phyloP scores from a whole-genome alignment of 495 filamentous ascomycete genomes.

The Acidomyces sp. region DNA sequence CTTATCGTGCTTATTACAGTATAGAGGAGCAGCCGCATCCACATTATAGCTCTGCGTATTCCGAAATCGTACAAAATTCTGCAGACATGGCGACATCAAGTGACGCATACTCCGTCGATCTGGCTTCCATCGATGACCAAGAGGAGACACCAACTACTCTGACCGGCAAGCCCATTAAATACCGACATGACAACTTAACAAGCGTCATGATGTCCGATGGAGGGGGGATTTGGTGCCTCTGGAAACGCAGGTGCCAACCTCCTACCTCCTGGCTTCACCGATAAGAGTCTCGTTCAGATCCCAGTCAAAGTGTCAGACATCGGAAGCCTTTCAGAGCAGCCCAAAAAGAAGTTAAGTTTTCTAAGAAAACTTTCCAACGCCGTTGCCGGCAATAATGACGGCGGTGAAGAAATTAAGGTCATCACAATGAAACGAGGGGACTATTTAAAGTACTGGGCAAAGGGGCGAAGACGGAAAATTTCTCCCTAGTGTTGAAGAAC shows the following conservation, averaged over 20 bases:
- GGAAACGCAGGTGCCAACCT: neutral
- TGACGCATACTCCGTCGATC: neutral
- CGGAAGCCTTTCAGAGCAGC: neutral
- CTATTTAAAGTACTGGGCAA: neutral
- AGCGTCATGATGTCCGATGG: neutral
- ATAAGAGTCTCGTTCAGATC: neutral
- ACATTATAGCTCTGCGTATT: too few species aligned
- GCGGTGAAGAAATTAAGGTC: neutral
- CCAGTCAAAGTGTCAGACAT: neutral
- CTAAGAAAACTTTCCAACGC: neutral
- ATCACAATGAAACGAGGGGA: neutral
- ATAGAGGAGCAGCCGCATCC: too few species aligned
- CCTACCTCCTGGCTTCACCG: neutral
- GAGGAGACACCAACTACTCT: neutral
- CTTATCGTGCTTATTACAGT: neutral
- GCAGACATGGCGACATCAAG: too few species aligned
- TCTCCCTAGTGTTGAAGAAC: neutral
- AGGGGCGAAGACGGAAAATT: conserved; percentile 1
- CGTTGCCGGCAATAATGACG: neutral
- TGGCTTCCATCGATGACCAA: neutral
- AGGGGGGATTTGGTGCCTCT: neutral
- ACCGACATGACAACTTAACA: neutral
- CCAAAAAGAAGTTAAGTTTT: neutral
- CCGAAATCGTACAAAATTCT: too few species aligned
- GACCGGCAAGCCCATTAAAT: neutral